These are phyloP conservation scores for Oldenlandia corymbosa DNA, from an alignment of 257 asterid species.

Conservation along the genomic window DNA sequence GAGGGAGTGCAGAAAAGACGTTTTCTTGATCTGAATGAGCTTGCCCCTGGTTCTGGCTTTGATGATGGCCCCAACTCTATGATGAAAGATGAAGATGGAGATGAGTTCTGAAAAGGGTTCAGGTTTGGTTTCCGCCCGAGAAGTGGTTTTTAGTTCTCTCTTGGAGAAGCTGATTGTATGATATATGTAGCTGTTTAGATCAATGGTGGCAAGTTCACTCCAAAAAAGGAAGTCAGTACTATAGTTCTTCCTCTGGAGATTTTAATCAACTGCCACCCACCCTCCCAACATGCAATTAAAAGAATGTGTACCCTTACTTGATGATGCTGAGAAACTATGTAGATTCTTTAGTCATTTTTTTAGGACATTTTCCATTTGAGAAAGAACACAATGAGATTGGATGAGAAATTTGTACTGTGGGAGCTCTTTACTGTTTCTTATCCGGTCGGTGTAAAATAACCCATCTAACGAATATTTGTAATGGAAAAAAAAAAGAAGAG, in stretches of 20 bases:
- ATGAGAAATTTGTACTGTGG: constrained; percentile 25
- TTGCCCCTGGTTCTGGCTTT: constrained; percentile 84
- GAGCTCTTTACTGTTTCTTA: constrained; percentile 33
- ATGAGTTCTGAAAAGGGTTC: constrained; percentile 37
- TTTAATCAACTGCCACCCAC: constrained; percentile 28
- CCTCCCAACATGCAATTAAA: too few species aligned
- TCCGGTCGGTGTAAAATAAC: constrained; percentile 50
- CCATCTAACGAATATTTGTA: constrained; percentile 37
- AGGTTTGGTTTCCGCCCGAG: constrained; percentile 8
- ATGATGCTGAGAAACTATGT: constrained; percentile 41
- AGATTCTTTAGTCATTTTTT: constrained; percentile 47
- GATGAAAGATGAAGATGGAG: constrained; percentile 41
- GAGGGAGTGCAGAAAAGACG: constrained; percentile 46
- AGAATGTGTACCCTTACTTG: too few species aligned
- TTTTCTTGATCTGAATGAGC: constrained; percentile 86
- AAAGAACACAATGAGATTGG: constrained; percentile 31
- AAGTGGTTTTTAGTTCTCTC: constrained; percentile 20
- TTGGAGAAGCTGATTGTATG: constrained; percentile 43
- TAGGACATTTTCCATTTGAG: constrained; percentile 29
- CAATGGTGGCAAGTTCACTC: constrained; percentile 30
- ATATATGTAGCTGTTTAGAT: constrained; percentile 24
- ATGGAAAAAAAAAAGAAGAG: too few species aligned
- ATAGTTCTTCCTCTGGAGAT: constrained; percentile 38
- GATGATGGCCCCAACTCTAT: constrained; percentile 60
- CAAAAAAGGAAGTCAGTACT: constrained; percentile 28